phyloP scores from a whole-genome alignment of 2,329 filamentous ascomycete species.

The Coccinonectria pachysandricola region DNA sequence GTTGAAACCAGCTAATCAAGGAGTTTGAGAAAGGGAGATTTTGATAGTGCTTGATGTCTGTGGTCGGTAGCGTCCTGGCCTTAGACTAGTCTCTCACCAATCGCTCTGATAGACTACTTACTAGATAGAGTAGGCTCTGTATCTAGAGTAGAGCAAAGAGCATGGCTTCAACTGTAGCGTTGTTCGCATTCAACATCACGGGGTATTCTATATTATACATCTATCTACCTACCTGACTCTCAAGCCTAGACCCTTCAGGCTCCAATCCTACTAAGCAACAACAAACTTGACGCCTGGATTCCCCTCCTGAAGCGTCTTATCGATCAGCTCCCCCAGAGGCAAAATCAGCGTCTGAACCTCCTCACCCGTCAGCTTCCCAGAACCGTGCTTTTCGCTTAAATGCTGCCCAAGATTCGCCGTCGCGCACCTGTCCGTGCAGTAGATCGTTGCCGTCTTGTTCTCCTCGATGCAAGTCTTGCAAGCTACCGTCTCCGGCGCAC shows the following conservation, averaged over 20 bases:
- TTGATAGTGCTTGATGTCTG: too few species aligned
- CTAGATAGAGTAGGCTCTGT: too few species aligned
- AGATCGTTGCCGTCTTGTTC: constrained; percentile 25
- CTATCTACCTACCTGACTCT: too few species aligned
- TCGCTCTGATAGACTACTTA: too few species aligned
- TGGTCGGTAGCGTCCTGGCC: too few species aligned
- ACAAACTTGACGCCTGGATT: constrained; percentile 25
- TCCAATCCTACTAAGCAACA: constrained; percentile 2
- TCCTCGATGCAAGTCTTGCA: constrained; percentile 33
- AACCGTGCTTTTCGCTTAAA: constrained; percentile 22
- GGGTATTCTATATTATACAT: neutral
- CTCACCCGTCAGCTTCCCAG: constrained; percentile 14
- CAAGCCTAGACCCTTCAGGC: too few species aligned
- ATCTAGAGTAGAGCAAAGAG: too few species aligned
- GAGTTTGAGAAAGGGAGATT: too few species aligned
- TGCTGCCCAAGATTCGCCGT: constrained; percentile 30
- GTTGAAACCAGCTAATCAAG: too few species aligned
- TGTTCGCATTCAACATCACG: too few species aligned
- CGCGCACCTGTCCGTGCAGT: constrained; percentile 35
- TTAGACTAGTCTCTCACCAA: too few species aligned
- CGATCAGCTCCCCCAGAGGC: constrained; percentile 16
- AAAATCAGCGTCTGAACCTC: constrained; percentile 14
- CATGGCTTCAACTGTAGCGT: too few species aligned
- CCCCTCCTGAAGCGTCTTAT: constrained; percentile 18
- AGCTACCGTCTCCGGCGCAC: constrained; percentile 20